These are phyloP conservation scores for Trifolium pratense DNA, from an alignment of 306 rosid genomes.

Conservation along the genomic window DNA sequence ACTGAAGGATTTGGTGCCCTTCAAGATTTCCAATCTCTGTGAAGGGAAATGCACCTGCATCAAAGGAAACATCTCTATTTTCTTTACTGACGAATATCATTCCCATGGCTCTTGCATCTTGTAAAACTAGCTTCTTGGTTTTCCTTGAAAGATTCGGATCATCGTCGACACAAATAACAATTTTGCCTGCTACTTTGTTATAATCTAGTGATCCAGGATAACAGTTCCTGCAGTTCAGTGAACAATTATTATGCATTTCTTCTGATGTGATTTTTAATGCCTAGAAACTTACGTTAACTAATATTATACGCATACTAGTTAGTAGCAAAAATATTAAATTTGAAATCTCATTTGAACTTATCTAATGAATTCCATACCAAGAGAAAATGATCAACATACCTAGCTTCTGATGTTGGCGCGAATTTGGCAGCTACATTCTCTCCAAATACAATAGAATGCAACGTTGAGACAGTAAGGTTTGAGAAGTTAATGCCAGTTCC, in stretches of 20 bases:
- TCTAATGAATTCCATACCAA: neutral
- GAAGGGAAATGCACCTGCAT: conserved; percentile 79
- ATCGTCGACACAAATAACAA: conserved; percentile 70
- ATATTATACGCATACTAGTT: neutral
- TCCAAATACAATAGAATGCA: conserved; percentile 74
- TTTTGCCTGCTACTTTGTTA: conserved; percentile 65
- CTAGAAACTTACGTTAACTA: neutral
- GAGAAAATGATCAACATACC: conserved; percentile 50
- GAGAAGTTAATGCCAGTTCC: conserved; percentile 82
- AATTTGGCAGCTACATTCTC: conserved; percentile 65
- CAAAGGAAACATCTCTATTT: conserved; percentile 62
- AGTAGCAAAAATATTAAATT: neutral
- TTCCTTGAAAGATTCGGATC: conserved; percentile 58
- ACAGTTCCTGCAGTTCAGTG: conserved; percentile 71
- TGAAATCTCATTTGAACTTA: conserved; percentile 9
- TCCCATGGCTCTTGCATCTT: conserved; percentile 83
- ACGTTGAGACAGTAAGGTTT: conserved; percentile 62
- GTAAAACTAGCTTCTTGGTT: conserved; percentile 77
- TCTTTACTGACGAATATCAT: conserved; percentile 64
- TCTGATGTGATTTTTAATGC: neutral
- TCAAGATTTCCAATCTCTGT: conserved; percentile 61
- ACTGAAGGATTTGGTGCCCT: conserved; percentile 72
- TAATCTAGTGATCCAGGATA: conserved; percentile 85
- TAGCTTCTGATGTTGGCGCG: conserved; percentile 83
- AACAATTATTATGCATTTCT: neutral